Conservation (phyloP, 73 alveolate genomes). For the Paraurostyla sp. region DNA sequence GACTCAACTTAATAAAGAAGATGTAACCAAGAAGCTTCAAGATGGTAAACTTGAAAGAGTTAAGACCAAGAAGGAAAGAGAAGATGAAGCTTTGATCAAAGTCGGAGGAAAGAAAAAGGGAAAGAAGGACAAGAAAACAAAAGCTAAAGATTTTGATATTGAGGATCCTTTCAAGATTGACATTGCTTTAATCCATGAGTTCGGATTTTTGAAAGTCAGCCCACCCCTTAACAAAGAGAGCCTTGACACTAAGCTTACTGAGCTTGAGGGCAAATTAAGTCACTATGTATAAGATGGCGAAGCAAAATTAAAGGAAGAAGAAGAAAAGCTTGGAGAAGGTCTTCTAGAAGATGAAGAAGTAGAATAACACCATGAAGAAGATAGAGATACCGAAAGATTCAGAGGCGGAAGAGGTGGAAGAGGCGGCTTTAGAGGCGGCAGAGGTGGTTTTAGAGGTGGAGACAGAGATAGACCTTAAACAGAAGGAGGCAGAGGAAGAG, state of each 20-base stretch:
- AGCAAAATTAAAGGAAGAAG: slow-evolving; percentile 20
- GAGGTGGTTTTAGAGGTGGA: slow-evolving; percentile 55
- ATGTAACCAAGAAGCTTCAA: slow-evolving; percentile 8
- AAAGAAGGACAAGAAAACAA: not conserved
- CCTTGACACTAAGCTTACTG: slow-evolving; percentile 21
- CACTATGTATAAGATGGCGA: slow-evolving; percentile 18
- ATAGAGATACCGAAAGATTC: slow-evolving; percentile 10
- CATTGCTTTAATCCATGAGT: slow-evolving; percentile 14
- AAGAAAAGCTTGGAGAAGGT: slow-evolving; percentile 28
- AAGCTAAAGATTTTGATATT: not conserved
- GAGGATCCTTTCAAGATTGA: slow-evolving; percentile 15
- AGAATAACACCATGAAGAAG: not conserved
- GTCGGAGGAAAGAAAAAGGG: slow-evolving; percentile 58
- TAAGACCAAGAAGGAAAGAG: slow-evolving; percentile 33
- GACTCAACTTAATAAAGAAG: slow-evolving; percentile 33
- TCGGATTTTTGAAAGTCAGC: slow-evolving; percentile 39
- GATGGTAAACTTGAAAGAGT: slow-evolving; percentile 52
- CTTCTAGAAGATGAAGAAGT: not conserved
- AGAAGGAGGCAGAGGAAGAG: slow-evolving; percentile 9
- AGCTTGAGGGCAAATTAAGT: not conserved
- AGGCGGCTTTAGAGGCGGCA: slow-evolving; percentile 51
- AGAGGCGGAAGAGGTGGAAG: slow-evolving; percentile 50
- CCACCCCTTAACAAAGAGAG: slow-evolving; percentile 17
- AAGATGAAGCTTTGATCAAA: slow-evolving; percentile 1
- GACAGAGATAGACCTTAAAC: not conserved